These are phyloP conservation scores for Fusarium sp. DNA, from an alignment of 2,329 filamentous ascomycete genomes.

Conservation along the genomic window DNA sequence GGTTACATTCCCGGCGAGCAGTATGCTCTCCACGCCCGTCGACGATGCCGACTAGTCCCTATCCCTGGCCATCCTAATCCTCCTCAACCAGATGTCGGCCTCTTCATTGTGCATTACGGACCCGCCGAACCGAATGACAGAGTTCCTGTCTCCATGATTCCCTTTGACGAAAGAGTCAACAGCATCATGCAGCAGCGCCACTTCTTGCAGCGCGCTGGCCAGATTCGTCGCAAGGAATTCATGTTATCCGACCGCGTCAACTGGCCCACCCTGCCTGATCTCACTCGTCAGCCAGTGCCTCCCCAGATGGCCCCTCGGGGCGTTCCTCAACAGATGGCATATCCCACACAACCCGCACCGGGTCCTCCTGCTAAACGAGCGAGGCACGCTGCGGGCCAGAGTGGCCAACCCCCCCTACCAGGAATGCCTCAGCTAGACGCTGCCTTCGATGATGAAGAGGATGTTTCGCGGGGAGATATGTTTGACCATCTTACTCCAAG, in stretches of 20 bases:
- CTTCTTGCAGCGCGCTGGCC: slow-evolving; percentile 77
- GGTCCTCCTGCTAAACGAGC: slow-evolving; percentile 65
- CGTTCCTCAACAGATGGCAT: slow-evolving; percentile 69
- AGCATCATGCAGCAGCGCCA: slow-evolving; percentile 66
- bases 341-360: slow-evolving; percentile 60
- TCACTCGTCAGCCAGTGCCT: slow-evolving; percentile 60
- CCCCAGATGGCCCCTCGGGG: slow-evolving; percentile 55
- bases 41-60: slow-evolving; percentile 85
- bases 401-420: slow-evolving; percentile 49
- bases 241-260: slow-evolving; percentile 89
- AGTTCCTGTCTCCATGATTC: slow-evolving; percentile 73
- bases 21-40: slow-evolving; percentile 77
- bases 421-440: slow-evolving; percentile 52
- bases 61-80: slow-evolving; percentile 73
- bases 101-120: slow-evolving; percentile 93
- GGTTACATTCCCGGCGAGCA: slow-evolving; percentile 82
- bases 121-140: slow-evolving; percentile 77
- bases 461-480: slow-evolving; percentile 84
- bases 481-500: slow-evolving; percentile 90
- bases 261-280: slow-evolving; percentile 82
- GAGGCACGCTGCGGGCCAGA: slow-evolving; percentile 55
- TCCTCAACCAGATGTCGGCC: slow-evolving; percentile 76
- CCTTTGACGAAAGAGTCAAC: slow-evolving; percentile 68
- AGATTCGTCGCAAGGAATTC: slow-evolving; percentile 89
- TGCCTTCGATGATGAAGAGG: slow-evolving; percentile 85